Percentiles rank a stretch among this genome's conserved stretches.
Conservation (phyloP, 306 rosid genomes). For the Malus domestica region ASM211411v1 NC_041803.1:13942001-13942500, state of each 20-base stretch:
- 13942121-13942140: constrained; percentile 27
- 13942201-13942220: constrained; percentile 3
- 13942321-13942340: constrained; percentile 9
- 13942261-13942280: background rate
- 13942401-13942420: background rate
- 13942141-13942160: background rate
- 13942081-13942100: constrained; percentile 35
- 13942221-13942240: constrained; percentile 45
- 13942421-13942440: too few species aligned
- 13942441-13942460: too few species aligned
- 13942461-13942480: background rate
- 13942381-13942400: background rate
- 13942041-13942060: constrained; percentile 27
- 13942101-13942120: constrained; percentile 37
- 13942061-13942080: constrained; percentile 26
- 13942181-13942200: background rate
- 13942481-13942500: background rate
- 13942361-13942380: background rate
- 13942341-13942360: background rate
- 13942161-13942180: background rate
- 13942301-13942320: constrained; percentile 24
- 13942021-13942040: constrained; percentile 44
- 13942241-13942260: constrained; percentile 30
- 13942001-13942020: constrained; percentile 81
- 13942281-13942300: constrained; percentile 23